Base-by-base conservation (phyloP, 2,329 filamentous ascomycete species). In the Alternaria panax region DNA sequence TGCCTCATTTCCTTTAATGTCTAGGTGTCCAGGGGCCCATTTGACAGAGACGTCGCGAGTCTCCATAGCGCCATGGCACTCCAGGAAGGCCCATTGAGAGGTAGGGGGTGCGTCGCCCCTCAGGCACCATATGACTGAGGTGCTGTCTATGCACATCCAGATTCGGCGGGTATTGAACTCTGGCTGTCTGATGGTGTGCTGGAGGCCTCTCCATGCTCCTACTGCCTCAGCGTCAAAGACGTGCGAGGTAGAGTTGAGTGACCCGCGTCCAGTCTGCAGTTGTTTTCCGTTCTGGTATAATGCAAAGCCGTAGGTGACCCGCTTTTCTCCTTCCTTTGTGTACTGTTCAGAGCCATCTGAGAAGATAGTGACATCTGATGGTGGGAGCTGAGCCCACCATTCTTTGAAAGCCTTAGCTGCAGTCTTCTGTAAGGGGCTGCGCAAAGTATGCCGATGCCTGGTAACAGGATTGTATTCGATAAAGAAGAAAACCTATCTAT, bases 111-210 rank as follows among this genome's bases (percentile, higher is more conserved):
- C n/a, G n/a, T n/a, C n/a, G n/a, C n/a, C n/a, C n/a, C n/a, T n/a
- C n/a, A n/a, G n/a, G 41, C 57, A 40, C 57, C 34, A 60, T 20
- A 60, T 60, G 14, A 60, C 57, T 51, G 40, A 60, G 22, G 57
- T 55, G 27, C 45, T 51, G 51, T 59, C 57, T 28, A 59, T 59
- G 18, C 51, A 59, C 40, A 59, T 36, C 45, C 45, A 59, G 24
- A 54, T 45, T 18, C 38, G 28, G n/a, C 20, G 22, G 22, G 27
- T 38, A 47, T 32, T 34, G n/a, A 22, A 18, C 4, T 16, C 18
- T 45, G n/a, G 40, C 22, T 36, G 16, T 7, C 24, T 46, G 8
- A 55, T 42, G 14, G 32, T 24, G 38, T 46, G 36, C 25, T 57
- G 27, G 27, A 57, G 40, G 4, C 48, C 48, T 40, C 48, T 40